Percentiles rank a stretch among this genome's conserved stretches.
Evolutionary conservation across 2,329 filamentous ascomycete species (phyloP).

Genomic region (Clonostachys solani): DNA sequence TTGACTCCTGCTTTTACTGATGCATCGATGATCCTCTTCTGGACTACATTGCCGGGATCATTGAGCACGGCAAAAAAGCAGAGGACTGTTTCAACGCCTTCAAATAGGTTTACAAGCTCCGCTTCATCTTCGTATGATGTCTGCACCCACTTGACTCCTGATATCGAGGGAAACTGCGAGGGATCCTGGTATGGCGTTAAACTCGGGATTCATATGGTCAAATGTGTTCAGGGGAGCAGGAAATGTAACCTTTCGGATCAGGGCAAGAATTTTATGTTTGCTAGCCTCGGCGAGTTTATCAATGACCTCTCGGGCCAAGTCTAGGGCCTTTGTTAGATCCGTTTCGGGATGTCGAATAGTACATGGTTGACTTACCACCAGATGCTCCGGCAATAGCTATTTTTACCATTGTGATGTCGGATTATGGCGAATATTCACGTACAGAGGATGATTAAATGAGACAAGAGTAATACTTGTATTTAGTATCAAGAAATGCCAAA

Average conservation of each 20-base stretch:
- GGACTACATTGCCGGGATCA: constrained; percentile 20
- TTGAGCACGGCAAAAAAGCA: constrained; percentile 37
- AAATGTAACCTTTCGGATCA: constrained; percentile 1
- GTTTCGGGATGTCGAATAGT: no score
- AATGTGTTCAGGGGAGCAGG: no score
- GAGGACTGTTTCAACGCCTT: constrained; percentile 45
- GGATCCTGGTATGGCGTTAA: background rate
- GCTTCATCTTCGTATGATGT: background rate
- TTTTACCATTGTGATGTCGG: background rate
- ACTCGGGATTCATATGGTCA: background rate
- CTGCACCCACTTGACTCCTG: background rate
- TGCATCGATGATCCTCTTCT: constrained; percentile 46
- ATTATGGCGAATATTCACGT: no score
- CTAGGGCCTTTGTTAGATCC: background rate
- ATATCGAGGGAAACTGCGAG: background rate
- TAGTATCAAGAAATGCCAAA: no score
- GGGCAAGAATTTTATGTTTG: background rate
- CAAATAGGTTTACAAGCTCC: background rate
- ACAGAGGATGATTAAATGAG: no score
- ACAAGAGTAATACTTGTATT: no score
- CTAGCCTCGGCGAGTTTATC: background rate
- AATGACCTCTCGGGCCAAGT: background rate
- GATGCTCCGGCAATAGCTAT: background rate
- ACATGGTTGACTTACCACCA: background rate
- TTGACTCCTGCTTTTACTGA: constrained; percentile 53